These are phyloP conservation scores for Fraxinus ornus DNA, from an alignment of 305 asterid species.

Conservation along the genomic window DNA sequence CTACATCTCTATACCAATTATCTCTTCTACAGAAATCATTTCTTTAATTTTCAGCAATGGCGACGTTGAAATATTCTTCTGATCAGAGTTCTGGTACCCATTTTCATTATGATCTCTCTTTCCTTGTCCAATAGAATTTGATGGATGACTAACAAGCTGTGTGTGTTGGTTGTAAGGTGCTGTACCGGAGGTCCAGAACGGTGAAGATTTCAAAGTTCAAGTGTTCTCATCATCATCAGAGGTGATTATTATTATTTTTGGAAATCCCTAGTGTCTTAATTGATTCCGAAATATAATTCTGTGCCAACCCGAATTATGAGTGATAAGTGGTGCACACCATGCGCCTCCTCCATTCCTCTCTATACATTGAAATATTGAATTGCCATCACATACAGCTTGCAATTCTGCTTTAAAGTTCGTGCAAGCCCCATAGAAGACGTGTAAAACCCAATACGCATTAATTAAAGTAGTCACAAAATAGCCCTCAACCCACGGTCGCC, in stretches of 20 bases:
- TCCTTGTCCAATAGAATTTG: not conserved
- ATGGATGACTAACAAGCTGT: not conserved
- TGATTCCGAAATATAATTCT: not conserved
- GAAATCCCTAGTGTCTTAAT: constrained; percentile 1
- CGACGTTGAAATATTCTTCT: constrained; percentile 26
- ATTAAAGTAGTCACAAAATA: not conserved
- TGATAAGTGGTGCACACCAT: not conserved
- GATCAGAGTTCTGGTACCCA: constrained; percentile 33
- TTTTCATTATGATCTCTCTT: not conserved
- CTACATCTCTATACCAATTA: not conserved
- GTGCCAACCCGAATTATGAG: not conserved
- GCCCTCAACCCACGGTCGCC: not conserved
- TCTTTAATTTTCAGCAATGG: constrained; percentile 30
- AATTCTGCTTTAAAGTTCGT: not conserved
- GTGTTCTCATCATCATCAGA: constrained; percentile 63
- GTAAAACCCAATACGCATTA: not conserved
- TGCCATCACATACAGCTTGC: not conserved
- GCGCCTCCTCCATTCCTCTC: not conserved
- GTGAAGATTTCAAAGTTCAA: constrained; percentile 48
- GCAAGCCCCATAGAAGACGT: not conserved
- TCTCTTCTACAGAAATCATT: not conserved
- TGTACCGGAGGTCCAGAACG: constrained; percentile 35
- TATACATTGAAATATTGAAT: not conserved
- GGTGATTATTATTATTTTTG: constrained; percentile 33
- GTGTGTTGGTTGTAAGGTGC: constrained; percentile 1